phyloP scores from a whole-genome alignment of 208 protist species.

The Strigomonas culicis region DNA sequence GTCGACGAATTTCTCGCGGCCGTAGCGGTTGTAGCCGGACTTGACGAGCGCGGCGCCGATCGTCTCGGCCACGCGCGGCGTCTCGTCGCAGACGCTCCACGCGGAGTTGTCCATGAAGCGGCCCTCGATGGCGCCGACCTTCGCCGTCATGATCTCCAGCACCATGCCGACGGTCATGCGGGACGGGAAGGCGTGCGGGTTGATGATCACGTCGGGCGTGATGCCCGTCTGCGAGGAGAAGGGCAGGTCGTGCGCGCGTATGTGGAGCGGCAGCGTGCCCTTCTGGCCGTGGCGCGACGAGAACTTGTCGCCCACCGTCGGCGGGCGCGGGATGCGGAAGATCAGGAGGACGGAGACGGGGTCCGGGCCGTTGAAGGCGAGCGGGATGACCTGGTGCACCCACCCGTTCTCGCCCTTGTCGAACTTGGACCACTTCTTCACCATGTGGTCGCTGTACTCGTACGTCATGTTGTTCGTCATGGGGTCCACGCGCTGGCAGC shows the following conservation, averaged over 20 bases:
- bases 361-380: slow-evolving; percentile 83
- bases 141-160: slow-evolving; percentile 97
- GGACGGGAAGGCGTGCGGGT: slow-evolving; percentile 99
- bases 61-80: slow-evolving; percentile 66
- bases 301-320: slow-evolving; percentile 99
- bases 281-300: slow-evolving; percentile 99
- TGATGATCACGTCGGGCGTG: slow-evolving; percentile 99
- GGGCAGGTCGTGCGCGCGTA: slow-evolving; percentile 92
- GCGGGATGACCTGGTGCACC: slow-evolving; percentile 88
- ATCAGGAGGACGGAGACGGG: slow-evolving; percentile 62
- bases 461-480: slow-evolving; percentile 74
- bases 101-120: slow-evolving; percentile 96
- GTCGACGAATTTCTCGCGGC: slow-evolving; percentile 94
- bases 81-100: slow-evolving; percentile 73
- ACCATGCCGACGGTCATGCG: slow-evolving; percentile 99
- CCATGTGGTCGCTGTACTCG: slow-evolving; percentile 82
- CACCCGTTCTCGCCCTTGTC: slow-evolving; percentile 89
- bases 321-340: slow-evolving; percentile 95
- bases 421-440: slow-evolving; percentile 83
- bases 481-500: slow-evolving; percentile 63
- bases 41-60: slow-evolving; percentile 96
- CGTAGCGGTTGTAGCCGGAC: slow-evolving; percentile 97
- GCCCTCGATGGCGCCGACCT: slow-evolving; percentile 95
- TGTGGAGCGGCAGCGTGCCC: slow-evolving; percentile 96
- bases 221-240: slow-evolving; percentile 95